A percentile compares a stretch with the other conserved stretches of the same genome.
Conservation (phyloP, 768 basidiomycete genomes). For the Crepidotus variabilis region DNA sequence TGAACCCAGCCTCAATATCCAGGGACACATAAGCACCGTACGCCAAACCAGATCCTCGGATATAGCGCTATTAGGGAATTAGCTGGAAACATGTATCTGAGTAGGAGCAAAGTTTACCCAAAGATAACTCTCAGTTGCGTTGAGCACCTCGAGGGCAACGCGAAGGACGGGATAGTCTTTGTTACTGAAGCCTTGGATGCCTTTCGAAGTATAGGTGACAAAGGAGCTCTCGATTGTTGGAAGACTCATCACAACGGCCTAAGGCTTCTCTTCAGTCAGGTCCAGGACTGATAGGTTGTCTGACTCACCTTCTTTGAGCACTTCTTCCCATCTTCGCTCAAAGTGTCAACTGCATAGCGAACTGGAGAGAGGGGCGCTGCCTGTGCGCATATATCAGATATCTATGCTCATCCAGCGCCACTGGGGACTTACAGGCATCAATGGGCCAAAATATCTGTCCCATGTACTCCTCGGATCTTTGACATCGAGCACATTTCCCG, state of each 20-base stretch:
- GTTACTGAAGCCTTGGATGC: slow-evolving; percentile 76
- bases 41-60: slow-evolving; percentile 92
- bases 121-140: slow-evolving; percentile 86
- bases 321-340: slow-evolving; percentile 71
- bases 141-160: slow-evolving; percentile 83
- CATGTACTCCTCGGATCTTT: slow-evolving; percentile 71
- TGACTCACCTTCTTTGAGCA: slow-evolving; percentile 65
- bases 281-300: background rate
- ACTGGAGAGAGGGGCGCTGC: slow-evolving; percentile 59
- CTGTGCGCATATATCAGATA: slow-evolving; percentile 23
- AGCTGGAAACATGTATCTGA: background rate
- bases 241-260: slow-evolving; percentile 86
- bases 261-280: background rate
- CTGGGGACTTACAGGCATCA: slow-evolving; percentile 47
- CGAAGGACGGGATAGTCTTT: slow-evolving; percentile 82
- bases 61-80: slow-evolving; percentile 57
- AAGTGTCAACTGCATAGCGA: slow-evolving; percentile 59
- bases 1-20: slow-evolving; percentile 75
- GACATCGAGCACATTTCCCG: slow-evolving; percentile 78
- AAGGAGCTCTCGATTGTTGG: slow-evolving; percentile 95
- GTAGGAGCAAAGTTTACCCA: slow-evolving; percentile 1
- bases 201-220: slow-evolving; percentile 72
- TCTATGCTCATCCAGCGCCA: background rate
- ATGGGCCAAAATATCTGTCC: slow-evolving; percentile 61
- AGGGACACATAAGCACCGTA: slow-evolving; percentile 80